Percentiles rank a stretch among this genome's conserved stretches.
These are phyloP conservation scores for Simplicillium sp. DNA, from an alignment of 2,329 filamentous ascomycete species.

Conservation along the genomic window DNA sequence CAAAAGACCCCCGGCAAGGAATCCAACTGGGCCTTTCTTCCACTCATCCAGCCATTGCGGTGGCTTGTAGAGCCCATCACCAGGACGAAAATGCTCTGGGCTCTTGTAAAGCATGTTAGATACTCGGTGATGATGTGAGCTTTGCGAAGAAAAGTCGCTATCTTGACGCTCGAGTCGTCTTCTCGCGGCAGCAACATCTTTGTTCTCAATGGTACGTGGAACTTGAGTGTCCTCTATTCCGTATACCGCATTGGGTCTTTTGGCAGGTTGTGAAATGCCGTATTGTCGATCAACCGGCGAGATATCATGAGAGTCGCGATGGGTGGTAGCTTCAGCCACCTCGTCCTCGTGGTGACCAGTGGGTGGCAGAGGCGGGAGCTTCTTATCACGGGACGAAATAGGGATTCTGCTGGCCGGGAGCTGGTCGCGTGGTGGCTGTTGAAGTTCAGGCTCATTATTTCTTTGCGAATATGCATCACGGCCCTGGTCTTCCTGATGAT, in stretches of 20 bases:
- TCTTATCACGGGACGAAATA: too few species aligned
- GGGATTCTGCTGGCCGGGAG: too few species aligned
- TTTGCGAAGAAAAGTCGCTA: conserved; percentile 18
- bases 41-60: conserved; percentile 61
- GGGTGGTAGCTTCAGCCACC: conserved; percentile 3
- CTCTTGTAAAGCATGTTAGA: conserved; percentile 32
- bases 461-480: background rate
- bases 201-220: conserved; percentile 6
- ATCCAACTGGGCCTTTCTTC: conserved; percentile 57
- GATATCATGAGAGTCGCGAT: background rate
- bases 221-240: conserved; percentile 8
- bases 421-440: too few species aligned
- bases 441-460: too few species aligned
- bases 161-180: conserved; percentile 18
- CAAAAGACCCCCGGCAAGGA: conserved; percentile 47
- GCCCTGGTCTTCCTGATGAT: conserved; percentile 31
- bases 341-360: conserved; percentile 2
- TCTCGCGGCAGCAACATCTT: background rate
- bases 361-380: too few species aligned
- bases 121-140: conserved; percentile 25
- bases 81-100: conserved; percentile 31
- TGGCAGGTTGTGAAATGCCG: too few species aligned
- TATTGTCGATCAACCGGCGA: too few species aligned
- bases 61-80: conserved; percentile 48
- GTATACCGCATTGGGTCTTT: background rate